These are phyloP conservation scores for Pestalotiopsis sp. DNA, from an alignment of 2,329 filamentous ascomycete species.

Conservation along the genomic window DNA sequence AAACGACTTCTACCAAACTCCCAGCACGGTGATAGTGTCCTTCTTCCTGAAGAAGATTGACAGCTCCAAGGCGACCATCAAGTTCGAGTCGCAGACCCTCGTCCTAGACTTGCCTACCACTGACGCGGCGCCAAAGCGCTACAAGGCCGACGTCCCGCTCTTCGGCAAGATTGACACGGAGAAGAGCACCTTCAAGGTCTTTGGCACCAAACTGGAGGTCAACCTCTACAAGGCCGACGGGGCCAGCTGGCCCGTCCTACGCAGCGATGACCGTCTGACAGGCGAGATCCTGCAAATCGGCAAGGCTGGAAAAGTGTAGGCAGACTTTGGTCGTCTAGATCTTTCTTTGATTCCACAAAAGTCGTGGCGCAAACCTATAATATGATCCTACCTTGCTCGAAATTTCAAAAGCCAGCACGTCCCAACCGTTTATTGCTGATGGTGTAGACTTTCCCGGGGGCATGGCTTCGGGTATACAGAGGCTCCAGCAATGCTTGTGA, in stretches of 20 bases:
- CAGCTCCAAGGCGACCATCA: conserved; percentile 74
- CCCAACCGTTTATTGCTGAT: background rate
- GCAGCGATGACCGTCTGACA: conserved; percentile 71
- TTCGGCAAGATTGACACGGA: conserved; percentile 77
- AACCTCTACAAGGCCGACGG: conserved; percentile 73
- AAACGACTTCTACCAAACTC: conserved; percentile 94
- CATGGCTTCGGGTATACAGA: background rate
- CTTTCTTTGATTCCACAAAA: background rate
- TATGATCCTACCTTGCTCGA: background rate
- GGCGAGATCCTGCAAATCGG: conserved; percentile 90
- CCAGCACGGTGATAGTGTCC: conserved; percentile 81
- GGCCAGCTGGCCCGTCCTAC: conserved; percentile 81
- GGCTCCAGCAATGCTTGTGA: background rate
- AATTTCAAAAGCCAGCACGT: background rate
- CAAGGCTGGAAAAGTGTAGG: conserved; percentile 65
- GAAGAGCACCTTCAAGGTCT: conserved; percentile 76
- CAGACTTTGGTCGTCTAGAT: background rate
- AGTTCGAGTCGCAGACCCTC: conserved; percentile 66
- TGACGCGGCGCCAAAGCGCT: conserved; percentile 78
- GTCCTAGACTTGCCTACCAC: conserved; percentile 83
- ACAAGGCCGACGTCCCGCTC: conserved; percentile 72
- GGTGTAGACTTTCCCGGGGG: background rate
- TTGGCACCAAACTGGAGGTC: conserved; percentile 89
- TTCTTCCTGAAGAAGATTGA: conserved; percentile 98
- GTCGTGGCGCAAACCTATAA: background rate